Evolutionary conservation across 768 basidiomycete species (phyloP), one percentile per base, ranked within the genome.

Genomic region (Amanita phalloides): DNA sequence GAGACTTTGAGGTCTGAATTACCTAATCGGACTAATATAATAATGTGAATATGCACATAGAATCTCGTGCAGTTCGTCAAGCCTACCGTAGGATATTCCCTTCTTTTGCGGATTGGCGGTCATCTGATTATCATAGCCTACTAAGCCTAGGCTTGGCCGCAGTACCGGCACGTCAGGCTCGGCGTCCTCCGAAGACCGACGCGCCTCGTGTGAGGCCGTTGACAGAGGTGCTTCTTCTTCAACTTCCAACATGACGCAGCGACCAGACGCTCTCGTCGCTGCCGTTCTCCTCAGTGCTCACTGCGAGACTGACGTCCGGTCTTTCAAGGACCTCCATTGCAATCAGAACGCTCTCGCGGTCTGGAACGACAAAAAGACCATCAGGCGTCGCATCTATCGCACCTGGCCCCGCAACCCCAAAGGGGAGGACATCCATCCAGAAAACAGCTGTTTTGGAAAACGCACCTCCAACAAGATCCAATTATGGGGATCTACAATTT

Each of bases 401-500:
- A 6, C 37, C 2, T 71, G 68, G 68, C 66, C 66, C 5, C 65
- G 69, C 48, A 62, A 65, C 45, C 63, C 67, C 0, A 54, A 62
- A 0, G 66, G 68, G 4, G 8, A 48, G 2, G 21, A 50, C 13
- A 56, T 65, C 6, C 53, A 41, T 17, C 49, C 52, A 4, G 46
- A 7, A 10, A 48, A 37, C 11, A 48, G 35, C 21, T n/a, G 10
- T n/a, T 3, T 48, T 6, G 46, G 46, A 11, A 48, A 36, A 54
- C 48, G 45, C 43, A 55, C 67, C 6, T 56, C 64, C 0, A 70
- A 71, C 49, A 58, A 60, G 0, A 25, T 64, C 6, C 59, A 64
- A 39, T 55, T 67, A 11, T 77, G 74, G 75, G 73, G 75, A 41
- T 67, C 66, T 9, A 70, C 71, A 0, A 54, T 74, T 1, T 62